Base-by-base conservation (phyloP, 768 basidiomycete species). In the Coprinopsis marcescibilis region DNA sequence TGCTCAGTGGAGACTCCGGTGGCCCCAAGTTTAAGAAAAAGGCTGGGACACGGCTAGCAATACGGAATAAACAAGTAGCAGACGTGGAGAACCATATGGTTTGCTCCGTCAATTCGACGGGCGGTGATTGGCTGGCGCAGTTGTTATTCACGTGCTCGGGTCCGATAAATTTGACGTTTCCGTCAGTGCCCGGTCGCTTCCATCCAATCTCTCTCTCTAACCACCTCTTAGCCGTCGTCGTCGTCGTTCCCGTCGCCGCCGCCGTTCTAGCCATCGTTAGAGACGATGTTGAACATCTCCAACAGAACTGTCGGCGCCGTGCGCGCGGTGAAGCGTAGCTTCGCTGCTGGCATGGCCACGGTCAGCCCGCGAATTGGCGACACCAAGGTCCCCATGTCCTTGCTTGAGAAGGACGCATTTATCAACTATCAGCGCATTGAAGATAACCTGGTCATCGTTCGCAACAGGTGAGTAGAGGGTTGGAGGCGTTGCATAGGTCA, bases 361-460 rank as follows among this genome's bases (percentile, higher is more conserved):
- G 83, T 75, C 60, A 73, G 80, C 4, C 74, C 82, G 37, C 75
- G 86, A 57, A 93, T 93, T 56, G 89, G 89, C 49, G 88, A 90
- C 64, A 90, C 85, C 50, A 89, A 90, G 69, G 90, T 93, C 46
- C 68, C 86, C 55, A 91, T 92, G 88, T 89, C 87, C 30, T 72
- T 84, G 54, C 78, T 91, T 53, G 89, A 92, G 66, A 81, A 83
- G 61, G 79, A 74, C 56, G 81, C 79, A 35, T 91, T 79, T 63
- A 91, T 93, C 68, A 93, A 93, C 79, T 92, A 93, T 67, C 90
- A 93, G 69, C 85, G 94, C 49, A 97, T 98, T 64, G 94, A 98
- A 73, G 93, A 97, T 67, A 97, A 94, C 75, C 85, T 98, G 52
- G 82, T 77, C 55, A 65, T 95, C 61, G 80, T 97, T 48, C 85